Evolutionary conservation across 169 alveolate species (phyloP).

Genomic region (Plasmodium coatneyi): DNA sequence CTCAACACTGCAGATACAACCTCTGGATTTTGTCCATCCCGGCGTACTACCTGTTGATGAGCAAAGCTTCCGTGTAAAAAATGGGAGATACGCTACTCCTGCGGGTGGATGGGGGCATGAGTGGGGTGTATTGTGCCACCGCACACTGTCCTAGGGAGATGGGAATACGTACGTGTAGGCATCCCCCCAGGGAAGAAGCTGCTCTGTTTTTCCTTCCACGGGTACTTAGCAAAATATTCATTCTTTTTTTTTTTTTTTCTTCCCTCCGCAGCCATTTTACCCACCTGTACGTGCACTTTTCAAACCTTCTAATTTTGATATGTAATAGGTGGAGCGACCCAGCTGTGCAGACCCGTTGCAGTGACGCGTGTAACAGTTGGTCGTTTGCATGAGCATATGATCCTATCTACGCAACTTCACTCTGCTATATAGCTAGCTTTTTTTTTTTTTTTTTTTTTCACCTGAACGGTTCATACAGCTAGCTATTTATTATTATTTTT

Average conservation of each 20-base stretch:
- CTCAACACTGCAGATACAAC: background rate
- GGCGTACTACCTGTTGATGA: background rate
- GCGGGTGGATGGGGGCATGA: background rate
- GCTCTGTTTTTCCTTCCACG: background rate
- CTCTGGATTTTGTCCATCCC: background rate
- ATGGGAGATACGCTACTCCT: background rate
- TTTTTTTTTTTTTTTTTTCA: background rate
- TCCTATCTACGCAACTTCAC: background rate
- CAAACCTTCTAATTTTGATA: conserved; percentile 41
- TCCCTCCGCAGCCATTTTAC: conserved; percentile 44
- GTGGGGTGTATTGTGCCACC: background rate
- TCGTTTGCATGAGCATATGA: background rate
- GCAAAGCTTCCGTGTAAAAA: background rate
- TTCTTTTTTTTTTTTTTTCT: conserved; percentile 7
- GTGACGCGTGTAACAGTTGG: background rate
- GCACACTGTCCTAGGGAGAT: background rate
- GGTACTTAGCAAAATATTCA: background rate
- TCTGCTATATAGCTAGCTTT: background rate
- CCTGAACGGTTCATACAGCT: no score
- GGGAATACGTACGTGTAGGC: background rate
- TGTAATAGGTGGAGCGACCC: conserved; percentile 23
- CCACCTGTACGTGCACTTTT: conserved; percentile 55
- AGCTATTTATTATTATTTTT: background rate
- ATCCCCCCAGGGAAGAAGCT: background rate
- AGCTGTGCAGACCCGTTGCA: background rate